Evolutionary conservation across 1,139 yeast species (phyloP).

Genomic region (Tardiomyces digboiensis): DNA sequence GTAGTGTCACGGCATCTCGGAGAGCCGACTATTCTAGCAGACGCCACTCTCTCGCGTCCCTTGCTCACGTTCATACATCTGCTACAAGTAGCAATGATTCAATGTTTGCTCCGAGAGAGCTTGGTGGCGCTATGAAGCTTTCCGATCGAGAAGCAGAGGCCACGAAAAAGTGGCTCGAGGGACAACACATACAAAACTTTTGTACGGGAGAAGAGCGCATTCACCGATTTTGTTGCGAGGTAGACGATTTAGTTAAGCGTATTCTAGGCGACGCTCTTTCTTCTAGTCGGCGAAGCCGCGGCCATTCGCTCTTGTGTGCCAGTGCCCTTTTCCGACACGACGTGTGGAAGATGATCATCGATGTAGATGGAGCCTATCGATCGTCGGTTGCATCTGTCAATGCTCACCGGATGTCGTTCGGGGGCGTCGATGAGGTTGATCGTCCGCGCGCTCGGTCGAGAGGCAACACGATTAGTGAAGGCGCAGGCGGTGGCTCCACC

Average conservation of each 20-base stretch:
- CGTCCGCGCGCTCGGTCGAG: not conserved
- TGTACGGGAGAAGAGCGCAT: constrained; percentile 29
- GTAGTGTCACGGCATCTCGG: not conserved
- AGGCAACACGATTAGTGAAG: not conserved
- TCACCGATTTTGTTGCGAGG: constrained; percentile 28
- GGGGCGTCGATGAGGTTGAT: not conserved
- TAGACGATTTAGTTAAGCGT: constrained; percentile 24
- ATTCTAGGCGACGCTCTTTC: constrained; percentile 18
- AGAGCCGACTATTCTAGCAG: not conserved
- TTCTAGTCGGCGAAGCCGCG: constrained; percentile 13
- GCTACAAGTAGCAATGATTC: not conserved
- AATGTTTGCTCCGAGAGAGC: constrained; percentile 24
- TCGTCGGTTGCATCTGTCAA: not conserved
- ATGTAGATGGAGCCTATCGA: constrained; percentile 15
- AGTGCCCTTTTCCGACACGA: constrained; percentile 18
- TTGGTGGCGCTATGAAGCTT: constrained; percentile 23
- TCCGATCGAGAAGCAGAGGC: constrained; percentile 28
- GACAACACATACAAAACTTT: constrained; percentile 25
- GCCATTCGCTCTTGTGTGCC: constrained; percentile 20
- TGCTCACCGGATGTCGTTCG: not conserved
- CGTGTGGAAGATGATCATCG: constrained; percentile 19
- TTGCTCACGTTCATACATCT: not conserved
- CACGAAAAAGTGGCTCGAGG: constrained; percentile 23
- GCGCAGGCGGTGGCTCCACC: not conserved
- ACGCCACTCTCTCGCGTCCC: constrained; percentile 20